Conservation (phyloP, 2,329 filamentous ascomycete genomes). For the Fusarium udum region DNA sequence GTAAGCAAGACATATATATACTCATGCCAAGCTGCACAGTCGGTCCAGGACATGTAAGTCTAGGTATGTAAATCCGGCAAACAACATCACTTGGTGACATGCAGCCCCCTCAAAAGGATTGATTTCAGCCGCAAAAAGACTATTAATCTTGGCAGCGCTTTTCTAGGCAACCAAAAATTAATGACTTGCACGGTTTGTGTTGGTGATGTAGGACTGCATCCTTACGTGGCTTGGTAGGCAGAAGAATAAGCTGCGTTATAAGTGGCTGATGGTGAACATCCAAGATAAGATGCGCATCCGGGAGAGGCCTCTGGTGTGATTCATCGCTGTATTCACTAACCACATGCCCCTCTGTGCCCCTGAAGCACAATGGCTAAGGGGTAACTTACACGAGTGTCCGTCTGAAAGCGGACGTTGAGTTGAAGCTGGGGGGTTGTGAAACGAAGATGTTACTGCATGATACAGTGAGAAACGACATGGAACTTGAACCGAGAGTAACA, state of each 20-base stretch:
- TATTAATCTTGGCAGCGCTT: neutral
- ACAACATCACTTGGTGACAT: neutral
- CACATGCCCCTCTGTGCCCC: neutral
- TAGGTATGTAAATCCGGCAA: neutral
- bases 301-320: neutral
- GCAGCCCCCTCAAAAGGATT: neutral
- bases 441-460: neutral
- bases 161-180: conserved; percentile 12
- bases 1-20: neutral
- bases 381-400: neutral
- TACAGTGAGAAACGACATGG: neutral
- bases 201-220: neutral
- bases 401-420: neutral
- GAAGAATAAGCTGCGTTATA: conserved; percentile 42
- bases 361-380: neutral
- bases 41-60: neutral
- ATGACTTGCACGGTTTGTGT: neutral
- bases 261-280: conserved; percentile 39
- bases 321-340: neutral
- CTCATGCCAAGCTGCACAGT: neutral
- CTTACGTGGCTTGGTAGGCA: conserved; percentile 39
- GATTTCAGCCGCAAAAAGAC: neutral
- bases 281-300: neutral
- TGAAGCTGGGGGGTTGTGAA: neutral
- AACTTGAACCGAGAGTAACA: neutral